phyloP scores from a whole-genome alignment of 163 green algal species.

The Volvox carteri region DNA sequence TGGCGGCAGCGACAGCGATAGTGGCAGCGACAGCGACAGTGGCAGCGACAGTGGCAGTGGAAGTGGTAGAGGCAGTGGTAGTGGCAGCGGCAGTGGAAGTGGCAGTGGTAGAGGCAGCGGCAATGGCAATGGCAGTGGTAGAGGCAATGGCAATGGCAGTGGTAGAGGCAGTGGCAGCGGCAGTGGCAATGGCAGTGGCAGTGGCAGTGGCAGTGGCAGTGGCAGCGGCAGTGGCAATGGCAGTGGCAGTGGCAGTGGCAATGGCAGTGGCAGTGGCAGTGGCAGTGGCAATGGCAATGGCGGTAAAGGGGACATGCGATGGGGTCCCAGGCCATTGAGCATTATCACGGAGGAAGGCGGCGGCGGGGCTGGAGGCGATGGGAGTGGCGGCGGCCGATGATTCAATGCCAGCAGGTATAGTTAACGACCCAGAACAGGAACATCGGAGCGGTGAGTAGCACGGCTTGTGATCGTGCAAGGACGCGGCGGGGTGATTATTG shows the following conservation, averaged over 20 bases:
- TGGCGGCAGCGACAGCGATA: not conserved
- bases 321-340: not conserved
- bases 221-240: not conserved
- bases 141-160: not conserved
- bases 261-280: not conserved
- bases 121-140: not conserved
- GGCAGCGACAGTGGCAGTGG: not conserved
- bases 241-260: not conserved
- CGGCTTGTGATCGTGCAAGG: too few species aligned
- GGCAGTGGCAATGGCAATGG: too few species aligned
- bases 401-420: too few species aligned
- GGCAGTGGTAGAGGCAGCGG: not conserved
- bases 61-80: not conserved
- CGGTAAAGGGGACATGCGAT: too few species aligned
- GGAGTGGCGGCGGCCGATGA: not conserved
- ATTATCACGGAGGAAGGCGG: constrained; percentile 2
- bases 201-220: not conserved
- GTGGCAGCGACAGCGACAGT: not conserved
- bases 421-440: too few species aligned
- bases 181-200: not conserved
- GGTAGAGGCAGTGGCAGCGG: not conserved
- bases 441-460: too few species aligned
- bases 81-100: not conserved
- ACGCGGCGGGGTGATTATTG: too few species aligned
- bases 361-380: not conserved